Evolutionary conservation across 805 yeast species (phyloP).

Genomic region (Zygosaccharomyces gambellarensis): DNA sequence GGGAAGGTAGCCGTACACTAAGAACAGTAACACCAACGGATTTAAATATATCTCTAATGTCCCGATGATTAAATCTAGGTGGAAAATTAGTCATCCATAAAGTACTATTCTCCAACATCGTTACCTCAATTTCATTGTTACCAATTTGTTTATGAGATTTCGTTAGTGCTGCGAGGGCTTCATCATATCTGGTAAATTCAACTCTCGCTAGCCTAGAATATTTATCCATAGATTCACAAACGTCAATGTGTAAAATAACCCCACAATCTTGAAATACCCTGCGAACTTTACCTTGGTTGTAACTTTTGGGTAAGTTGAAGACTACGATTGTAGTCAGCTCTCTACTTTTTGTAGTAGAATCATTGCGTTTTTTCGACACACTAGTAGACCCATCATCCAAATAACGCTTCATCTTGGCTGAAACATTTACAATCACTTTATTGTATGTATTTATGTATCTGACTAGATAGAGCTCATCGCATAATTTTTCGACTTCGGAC

Average conservation of each 20-base stretch:
- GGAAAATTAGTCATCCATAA: conserved; percentile 76
- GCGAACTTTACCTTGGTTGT: conserved; percentile 38
- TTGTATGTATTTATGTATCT: background rate
- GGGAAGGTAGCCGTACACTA: conserved; percentile 60
- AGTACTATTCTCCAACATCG: conserved; percentile 44
- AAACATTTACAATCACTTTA: conserved; percentile 2
- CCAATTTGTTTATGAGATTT: conserved; percentile 48
- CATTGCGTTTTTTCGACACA: conserved; percentile 7
- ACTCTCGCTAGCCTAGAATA: conserved; percentile 43
- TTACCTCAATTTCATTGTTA: conserved; percentile 43
- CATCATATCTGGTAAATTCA: conserved; percentile 49
- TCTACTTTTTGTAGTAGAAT: conserved; percentile 31
- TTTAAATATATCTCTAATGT: conserved; percentile 41
- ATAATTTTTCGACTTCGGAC: conserved; percentile 3
- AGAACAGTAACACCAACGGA: conserved; percentile 38
- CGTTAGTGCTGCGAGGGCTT: conserved; percentile 55
- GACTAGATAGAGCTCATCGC: background rate
- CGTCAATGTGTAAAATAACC: conserved; percentile 37
- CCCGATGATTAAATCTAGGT: conserved; percentile 41
- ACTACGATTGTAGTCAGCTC: conserved; percentile 59
- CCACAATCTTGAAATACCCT: conserved; percentile 62
- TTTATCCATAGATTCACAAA: conserved; percentile 19
- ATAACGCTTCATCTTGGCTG: conserved; percentile 9
- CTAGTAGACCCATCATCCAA: conserved; percentile 8
- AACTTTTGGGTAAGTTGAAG: conserved; percentile 40